phyloP scores from a whole-genome alignment of 257 asterid species.

The Rauvolfia tetraphylla region DNA sequence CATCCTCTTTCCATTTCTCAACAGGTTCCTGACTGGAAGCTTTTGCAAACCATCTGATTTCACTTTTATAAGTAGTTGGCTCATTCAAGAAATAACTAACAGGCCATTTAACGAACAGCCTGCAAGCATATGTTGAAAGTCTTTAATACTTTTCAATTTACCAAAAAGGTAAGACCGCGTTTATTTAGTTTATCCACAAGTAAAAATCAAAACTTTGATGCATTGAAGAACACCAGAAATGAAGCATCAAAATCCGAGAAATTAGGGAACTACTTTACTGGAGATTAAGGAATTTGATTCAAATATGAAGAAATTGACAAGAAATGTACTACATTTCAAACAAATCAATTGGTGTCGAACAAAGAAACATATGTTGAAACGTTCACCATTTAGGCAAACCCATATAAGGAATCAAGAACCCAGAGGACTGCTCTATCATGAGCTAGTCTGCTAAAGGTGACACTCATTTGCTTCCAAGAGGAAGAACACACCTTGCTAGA shows the following conservation, averaged over 20 bases:
- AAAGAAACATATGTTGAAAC: too few relatives aligned
- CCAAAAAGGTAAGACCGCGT: too few relatives aligned
- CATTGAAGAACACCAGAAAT: neutral
- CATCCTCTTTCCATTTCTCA: slow-evolving; percentile 64
- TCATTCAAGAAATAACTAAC: slow-evolving; percentile 30
- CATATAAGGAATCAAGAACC: neutral
- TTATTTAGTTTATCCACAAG: neutral
- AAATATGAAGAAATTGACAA: neutral
- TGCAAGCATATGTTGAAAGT: slow-evolving; percentile 10
- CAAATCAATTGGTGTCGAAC: neutral
- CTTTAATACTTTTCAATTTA: neutral
- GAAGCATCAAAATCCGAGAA: neutral
- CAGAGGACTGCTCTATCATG: neutral
- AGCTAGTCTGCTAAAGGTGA: neutral
- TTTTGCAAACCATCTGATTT: slow-evolving; percentile 42
- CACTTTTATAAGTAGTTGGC: slow-evolving; percentile 33
- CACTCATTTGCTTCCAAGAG: neutral
- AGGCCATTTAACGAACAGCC: slow-evolving; percentile 50
- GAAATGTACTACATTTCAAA: neutral
- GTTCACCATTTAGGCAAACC: too few relatives aligned
- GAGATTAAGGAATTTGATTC: neutral
- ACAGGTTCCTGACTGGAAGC: slow-evolving; percentile 36
- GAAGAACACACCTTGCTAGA: neutral
- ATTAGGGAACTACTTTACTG: neutral
- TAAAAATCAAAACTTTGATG: neutral